Evolutionary conservation across 192 early-diverging fungal species (phyloP).

Genomic region (Coemansia aciculifera): DNA sequence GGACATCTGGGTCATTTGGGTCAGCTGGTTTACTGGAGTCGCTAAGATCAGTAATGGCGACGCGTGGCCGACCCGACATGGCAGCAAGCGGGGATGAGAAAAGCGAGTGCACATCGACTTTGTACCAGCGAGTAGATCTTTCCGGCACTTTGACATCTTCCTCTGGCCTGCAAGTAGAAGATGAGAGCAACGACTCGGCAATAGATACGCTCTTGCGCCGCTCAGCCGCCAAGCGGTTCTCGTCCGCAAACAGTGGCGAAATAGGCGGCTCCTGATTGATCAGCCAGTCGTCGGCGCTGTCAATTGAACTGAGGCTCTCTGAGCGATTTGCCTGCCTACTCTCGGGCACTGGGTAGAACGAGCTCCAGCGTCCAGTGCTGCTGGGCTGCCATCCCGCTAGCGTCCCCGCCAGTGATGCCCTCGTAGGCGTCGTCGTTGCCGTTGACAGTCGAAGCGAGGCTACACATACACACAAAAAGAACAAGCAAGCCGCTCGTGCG

Average conservation of each 20-base stretch:
- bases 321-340: background rate
- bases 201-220: background rate
- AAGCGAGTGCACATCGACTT: constrained; percentile 36
- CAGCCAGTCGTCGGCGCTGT: constrained; percentile 33
- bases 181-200: background rate
- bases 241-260: constrained; percentile 41
- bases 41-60: constrained; percentile 28
- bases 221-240: constrained; percentile 12
- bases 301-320: constrained; percentile 10
- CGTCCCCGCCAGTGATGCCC: constrained; percentile 28
- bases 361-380: background rate
- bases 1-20: constrained; percentile 10
- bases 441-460: constrained; percentile 10
- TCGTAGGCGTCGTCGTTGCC: constrained; percentile 14
- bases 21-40: background rate
- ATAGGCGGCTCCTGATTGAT: constrained; percentile 40
- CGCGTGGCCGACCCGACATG: constrained; percentile 7
- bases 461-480: constrained; percentile 5
- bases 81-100: constrained; percentile 23
- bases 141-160: background rate
- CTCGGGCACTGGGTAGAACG: background rate
- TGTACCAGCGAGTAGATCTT: constrained; percentile 21
- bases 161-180: background rate
- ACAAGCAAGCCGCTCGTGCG: constrained; percentile 2
- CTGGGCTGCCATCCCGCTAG: constrained; percentile 18